Evolutionary conservation across 306 rosid genomes (phyloP).

Genomic region (Urtica urens): DNA sequence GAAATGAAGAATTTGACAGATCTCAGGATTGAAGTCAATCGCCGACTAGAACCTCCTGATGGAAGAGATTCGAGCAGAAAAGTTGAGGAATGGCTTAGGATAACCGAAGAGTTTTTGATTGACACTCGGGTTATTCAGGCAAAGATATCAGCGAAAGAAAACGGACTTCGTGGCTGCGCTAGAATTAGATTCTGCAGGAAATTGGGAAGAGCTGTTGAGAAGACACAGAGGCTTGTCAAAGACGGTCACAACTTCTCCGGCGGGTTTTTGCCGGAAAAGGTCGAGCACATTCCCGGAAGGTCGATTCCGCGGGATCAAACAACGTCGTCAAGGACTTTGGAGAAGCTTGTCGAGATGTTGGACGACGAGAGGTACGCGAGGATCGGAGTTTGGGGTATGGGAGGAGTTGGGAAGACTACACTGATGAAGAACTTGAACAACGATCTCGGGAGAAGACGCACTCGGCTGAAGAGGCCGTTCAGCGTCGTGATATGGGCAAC

Average conservation of each 20-base stretch:
- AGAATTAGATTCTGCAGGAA: not conserved
- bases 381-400: conserved; percentile 19
- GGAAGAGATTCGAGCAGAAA: not conserved
- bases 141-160: not conserved
- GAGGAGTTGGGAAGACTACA: conserved; percentile 16
- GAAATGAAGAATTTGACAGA: not conserved
- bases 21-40: not conserved
- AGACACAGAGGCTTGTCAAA: not conserved
- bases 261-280: not conserved
- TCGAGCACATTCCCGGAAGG: conserved; percentile 13
- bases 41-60: not conserved
- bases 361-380: not conserved
- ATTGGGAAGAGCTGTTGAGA: not conserved
- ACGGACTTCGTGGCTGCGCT: not conserved
- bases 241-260: not conserved
- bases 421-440: conserved; percentile 14
- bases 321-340: conserved; percentile 3
- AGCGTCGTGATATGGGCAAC: conserved; percentile 17
- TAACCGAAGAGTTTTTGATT: not conserved
- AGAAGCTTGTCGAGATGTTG: not conserved
- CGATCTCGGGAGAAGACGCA: not conserved
- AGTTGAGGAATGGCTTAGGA: conserved; percentile 2
- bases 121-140: not conserved
- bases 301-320: conserved; percentile 4
- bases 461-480: conserved; percentile 5